Evolutionary conservation across 129 eudicot species (phyloP), one percentile per base, ranked within the genome.

Genomic region (Flaveria sonorensis): DNA sequence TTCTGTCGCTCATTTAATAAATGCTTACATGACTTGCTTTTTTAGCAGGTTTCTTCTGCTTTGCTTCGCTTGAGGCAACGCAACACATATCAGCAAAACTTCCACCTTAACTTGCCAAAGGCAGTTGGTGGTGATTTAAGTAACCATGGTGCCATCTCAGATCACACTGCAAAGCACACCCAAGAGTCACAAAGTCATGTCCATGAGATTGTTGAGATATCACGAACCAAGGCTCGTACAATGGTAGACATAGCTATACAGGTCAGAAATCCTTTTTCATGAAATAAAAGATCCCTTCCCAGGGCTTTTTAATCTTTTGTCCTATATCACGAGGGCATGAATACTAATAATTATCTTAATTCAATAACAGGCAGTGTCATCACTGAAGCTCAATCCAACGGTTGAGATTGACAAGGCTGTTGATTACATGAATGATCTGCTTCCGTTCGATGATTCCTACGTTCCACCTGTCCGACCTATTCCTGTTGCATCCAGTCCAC

Each of bases 231-330:
- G 82, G 97, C 97, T 52, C 86, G 84, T 61, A 81, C 74, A n/a
- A 91, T 94, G 96, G 97, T 94, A 15, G 85, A 87, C 85, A 92
- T 87, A 39, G 98, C 96, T 75, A 53, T 94, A 61, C 93, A 87
- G 97, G 98, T 93, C 83, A 51, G 23, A 76, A 30, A 46, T 32
- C n/a, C 42, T 56, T 56, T 73, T 45, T 43, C 18, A 36, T 36
- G 40, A 5, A 36, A 36, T 24, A 40, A 62, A 62, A 15, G 32
- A 28, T 30, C 15, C 19, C 19, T 28, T 63, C 7, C 20, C 59
- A 20, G 1, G 28, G 59, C 26, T 51, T 36, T 36, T 19, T 55
- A 14, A 50, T 39, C 67, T 67, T 68, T 18, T 36, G 48, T 63
- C 71, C 14, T 28, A 13, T 47, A 47, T 77, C 23, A 14, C 24